Conservation (phyloP, 352 stramenopile genomes). For the Hyaloperonospora brassicae region DNA sequence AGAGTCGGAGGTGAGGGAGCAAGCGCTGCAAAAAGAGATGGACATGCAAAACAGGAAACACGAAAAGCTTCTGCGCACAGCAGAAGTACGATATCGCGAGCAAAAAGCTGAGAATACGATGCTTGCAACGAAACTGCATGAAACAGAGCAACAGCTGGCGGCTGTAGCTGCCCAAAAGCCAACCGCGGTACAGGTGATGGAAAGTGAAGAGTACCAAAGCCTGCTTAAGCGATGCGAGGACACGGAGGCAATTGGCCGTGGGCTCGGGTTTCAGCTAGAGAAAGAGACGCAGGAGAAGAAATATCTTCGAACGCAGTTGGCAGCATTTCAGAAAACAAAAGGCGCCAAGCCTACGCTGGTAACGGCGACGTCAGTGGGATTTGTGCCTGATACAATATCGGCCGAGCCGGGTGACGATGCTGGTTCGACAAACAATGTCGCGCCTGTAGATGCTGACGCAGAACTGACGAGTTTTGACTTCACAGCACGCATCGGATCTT, state of each 20-base stretch:
- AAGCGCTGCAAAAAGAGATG: conserved; percentile 33
- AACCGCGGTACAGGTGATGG: conserved; percentile 24
- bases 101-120: conserved; percentile 21
- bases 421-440: conserved; percentile 32
- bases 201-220: conserved; percentile 47
- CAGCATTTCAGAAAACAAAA: conserved; percentile 28
- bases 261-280: conserved; percentile 61
- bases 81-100: conserved; percentile 10
- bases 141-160: conserved; percentile 35
- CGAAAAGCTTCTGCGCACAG: conserved; percentile 19
- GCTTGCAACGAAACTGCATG: conserved; percentile 31
- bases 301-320: conserved; percentile 56
- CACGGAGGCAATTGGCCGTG: conserved; percentile 55
- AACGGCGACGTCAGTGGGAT: conserved; percentile 24
- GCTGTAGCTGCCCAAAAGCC: conserved; percentile 13
- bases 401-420: conserved; percentile 9
- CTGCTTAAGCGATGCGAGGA: conserved; percentile 54
- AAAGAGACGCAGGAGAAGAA: conserved; percentile 77
- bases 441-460: conserved; percentile 25
- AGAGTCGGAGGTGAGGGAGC: conserved; percentile 32
- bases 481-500: conserved; percentile 16
- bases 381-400: conserved; percentile 16
- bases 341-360: conserved; percentile 17
- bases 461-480: conserved; percentile 68
- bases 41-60: conserved; percentile 27